These are phyloP conservation scores for Crucihimalaya himalaica DNA, from an alignment of 345 rosid genomes.

Conservation along the genomic window DNA sequence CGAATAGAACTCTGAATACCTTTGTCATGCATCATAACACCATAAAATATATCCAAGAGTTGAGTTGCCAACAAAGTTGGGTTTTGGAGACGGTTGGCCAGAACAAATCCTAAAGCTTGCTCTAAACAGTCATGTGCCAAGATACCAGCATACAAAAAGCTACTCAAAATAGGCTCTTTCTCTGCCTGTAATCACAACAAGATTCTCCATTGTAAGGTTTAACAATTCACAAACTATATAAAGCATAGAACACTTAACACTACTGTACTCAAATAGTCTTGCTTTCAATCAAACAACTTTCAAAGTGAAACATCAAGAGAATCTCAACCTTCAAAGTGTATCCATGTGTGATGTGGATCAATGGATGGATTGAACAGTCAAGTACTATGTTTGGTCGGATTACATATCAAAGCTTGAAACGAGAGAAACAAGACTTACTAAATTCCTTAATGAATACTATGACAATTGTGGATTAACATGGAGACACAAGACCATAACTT, in stretches of 20 bases:
- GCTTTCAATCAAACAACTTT: neutral
- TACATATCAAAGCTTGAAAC: conserved; percentile 20
- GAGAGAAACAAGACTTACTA: neutral
- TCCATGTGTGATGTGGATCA: neutral
- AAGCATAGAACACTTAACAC: neutral
- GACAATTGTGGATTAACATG: neutral
- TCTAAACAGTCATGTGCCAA: conserved; percentile 77
- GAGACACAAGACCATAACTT: neutral
- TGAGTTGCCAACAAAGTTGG: conserved; percentile 82
- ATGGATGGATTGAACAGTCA: neutral
- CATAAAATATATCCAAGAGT: conserved; percentile 68
- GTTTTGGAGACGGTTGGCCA: conserved; percentile 80
- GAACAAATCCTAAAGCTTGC: conserved; percentile 83
- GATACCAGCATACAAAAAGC: conserved; percentile 87
- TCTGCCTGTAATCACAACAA: conserved; percentile 63
- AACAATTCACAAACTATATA: neutral
- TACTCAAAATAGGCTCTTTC: conserved; percentile 87
- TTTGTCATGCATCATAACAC: conserved; percentile 65
- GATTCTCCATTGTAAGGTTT: neutral
- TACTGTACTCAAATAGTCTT: neutral
- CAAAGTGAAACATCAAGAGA: neutral
- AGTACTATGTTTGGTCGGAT: neutral
- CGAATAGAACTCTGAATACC: conserved; percentile 73
- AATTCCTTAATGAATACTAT: neutral
- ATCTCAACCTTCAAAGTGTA: neutral